Evolutionary conservation across 495 filamentous ascomycete genomes (phyloP).

Genomic region (Letharia columbiana): DNA sequence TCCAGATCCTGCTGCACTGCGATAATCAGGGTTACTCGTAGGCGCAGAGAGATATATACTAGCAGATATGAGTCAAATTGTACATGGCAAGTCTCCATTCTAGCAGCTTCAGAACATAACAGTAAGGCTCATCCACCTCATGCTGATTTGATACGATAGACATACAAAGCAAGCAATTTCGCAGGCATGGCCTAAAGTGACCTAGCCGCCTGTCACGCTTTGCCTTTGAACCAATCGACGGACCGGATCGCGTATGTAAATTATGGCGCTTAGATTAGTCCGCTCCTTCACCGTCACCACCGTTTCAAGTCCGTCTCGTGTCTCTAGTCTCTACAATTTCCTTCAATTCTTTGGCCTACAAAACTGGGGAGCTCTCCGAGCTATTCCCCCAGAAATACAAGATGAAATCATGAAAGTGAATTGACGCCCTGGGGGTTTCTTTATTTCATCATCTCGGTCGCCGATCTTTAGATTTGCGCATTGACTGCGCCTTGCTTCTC

Average conservation of each 20-base stretch:
- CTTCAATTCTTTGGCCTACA: background rate
- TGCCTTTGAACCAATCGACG: constrained; percentile 1
- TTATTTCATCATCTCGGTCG: background rate
- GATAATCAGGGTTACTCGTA: too few species aligned
- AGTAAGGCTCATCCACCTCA: background rate
- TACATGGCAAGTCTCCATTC: too few species aligned
- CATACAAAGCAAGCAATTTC: background rate
- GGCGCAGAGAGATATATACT: too few species aligned
- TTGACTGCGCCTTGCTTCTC: constrained; percentile 2
- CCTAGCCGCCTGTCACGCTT: background rate
- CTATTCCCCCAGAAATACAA: background rate
- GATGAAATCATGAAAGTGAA: background rate
- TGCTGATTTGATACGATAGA: background rate
- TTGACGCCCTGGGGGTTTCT: constrained; percentile 1
- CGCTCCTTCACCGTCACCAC: background rate
- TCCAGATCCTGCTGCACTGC: too few species aligned
- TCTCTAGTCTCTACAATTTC: background rate
- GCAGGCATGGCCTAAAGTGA: background rate
- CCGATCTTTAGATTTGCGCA: background rate
- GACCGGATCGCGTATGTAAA: background rate
- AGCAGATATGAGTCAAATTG: too few species aligned
- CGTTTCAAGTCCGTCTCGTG: background rate
- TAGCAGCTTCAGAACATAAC: too few species aligned
- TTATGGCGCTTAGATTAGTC: background rate
- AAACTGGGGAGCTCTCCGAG: background rate